A percentile compares a stretch with the other conserved stretches of the same genome.
These are phyloP conservation scores for Juglanconis sp. DNA, from an alignment of 2,329 filamentous ascomycete species.

Conservation along the genomic window DNA sequence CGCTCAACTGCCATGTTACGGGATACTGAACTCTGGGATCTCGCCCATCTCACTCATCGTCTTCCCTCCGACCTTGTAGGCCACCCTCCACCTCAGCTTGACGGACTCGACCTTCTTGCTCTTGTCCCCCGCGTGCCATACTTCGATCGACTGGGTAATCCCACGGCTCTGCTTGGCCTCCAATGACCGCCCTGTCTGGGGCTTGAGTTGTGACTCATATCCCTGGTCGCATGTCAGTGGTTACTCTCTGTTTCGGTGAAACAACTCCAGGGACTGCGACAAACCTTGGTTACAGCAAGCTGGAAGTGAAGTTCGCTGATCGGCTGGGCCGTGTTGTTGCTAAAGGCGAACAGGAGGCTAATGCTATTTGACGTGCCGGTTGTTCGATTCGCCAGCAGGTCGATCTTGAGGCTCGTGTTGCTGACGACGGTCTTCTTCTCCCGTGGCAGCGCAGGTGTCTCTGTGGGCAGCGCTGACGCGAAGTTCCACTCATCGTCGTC, in stretches of 20 bases:
- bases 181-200: slow-evolving; percentile 77
- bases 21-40: slow-evolving; percentile 74
- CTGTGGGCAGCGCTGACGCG: slow-evolving; percentile 74
- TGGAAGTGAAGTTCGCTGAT: slow-evolving; percentile 85
- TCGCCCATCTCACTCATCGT: slow-evolving; percentile 78
- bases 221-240: slow-evolving; percentile 51
- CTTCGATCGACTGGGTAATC: slow-evolving; percentile 75
- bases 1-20: slow-evolving; percentile 36
- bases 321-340: slow-evolving; percentile 70
- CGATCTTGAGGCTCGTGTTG: slow-evolving; percentile 67
- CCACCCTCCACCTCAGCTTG: slow-evolving; percentile 85
- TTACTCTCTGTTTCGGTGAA: neutral
- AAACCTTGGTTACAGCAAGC: slow-evolving; percentile 87
- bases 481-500: slow-evolving; percentile 95
- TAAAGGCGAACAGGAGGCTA: slow-evolving; percentile 74
- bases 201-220: slow-evolving; percentile 76
- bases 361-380: slow-evolving; percentile 55
- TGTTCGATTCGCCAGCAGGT: slow-evolving; percentile 66
- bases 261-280: slow-evolving; percentile 4
- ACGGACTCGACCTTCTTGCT: slow-evolving; percentile 69
- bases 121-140: slow-evolving; percentile 69
- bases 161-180: slow-evolving; percentile 69
- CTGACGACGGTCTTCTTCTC: slow-evolving; percentile 66
- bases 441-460: slow-evolving; percentile 45
- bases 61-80: slow-evolving; percentile 69